These are phyloP conservation scores for Chaetomium olivaceum DNA, from an alignment of 2,329 filamentous ascomycete genomes.

Conservation along the genomic window DNA sequence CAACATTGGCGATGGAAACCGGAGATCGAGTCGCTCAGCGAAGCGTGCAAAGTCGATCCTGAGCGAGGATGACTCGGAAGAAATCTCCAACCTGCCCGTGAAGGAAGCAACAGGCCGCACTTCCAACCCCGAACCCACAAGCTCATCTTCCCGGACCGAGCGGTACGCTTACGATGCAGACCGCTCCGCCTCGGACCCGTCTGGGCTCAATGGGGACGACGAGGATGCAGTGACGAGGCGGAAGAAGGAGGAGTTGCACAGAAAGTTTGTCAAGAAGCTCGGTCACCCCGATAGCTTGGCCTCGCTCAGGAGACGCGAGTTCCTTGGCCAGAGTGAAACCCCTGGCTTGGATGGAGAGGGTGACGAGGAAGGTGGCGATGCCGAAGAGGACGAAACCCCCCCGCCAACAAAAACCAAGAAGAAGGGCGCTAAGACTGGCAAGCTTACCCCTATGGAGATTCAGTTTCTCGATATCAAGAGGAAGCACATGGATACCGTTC, in stretches of 20 bases:
- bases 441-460: slow-evolving; percentile 91
- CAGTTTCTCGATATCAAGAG: slow-evolving; percentile 94
- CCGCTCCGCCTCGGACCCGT: slow-evolving; percentile 42
- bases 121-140: slow-evolving; percentile 27
- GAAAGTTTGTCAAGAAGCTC: slow-evolving; percentile 85
- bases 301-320: slow-evolving; percentile 62
- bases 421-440: slow-evolving; percentile 69
- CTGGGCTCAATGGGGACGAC: slow-evolving; percentile 40
- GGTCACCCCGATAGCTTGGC: slow-evolving; percentile 80
- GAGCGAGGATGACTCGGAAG: slow-evolving; percentile 36
- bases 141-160: slow-evolving; percentile 47
- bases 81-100: slow-evolving; percentile 43
- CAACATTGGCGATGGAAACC: slow-evolving; percentile 48
- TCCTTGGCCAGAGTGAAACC: slow-evolving; percentile 54
- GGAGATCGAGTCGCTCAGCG: slow-evolving; percentile 40
- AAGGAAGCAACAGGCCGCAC: slow-evolving; percentile 31
- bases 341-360: slow-evolving; percentile 56
- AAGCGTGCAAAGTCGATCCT: slow-evolving; percentile 48
- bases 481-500: slow-evolving; percentile 82
- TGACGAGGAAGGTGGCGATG: slow-evolving; percentile 56
- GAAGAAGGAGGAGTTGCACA: slow-evolving; percentile 72
- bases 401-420: slow-evolving; percentile 58
- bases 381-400: slow-evolving; percentile 56
- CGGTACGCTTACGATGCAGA: slow-evolving; percentile 54
- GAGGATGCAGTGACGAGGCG: slow-evolving; percentile 51